Conservation (phyloP, 768 basidiomycete species). For the Rhodotorula graminis region DNA sequence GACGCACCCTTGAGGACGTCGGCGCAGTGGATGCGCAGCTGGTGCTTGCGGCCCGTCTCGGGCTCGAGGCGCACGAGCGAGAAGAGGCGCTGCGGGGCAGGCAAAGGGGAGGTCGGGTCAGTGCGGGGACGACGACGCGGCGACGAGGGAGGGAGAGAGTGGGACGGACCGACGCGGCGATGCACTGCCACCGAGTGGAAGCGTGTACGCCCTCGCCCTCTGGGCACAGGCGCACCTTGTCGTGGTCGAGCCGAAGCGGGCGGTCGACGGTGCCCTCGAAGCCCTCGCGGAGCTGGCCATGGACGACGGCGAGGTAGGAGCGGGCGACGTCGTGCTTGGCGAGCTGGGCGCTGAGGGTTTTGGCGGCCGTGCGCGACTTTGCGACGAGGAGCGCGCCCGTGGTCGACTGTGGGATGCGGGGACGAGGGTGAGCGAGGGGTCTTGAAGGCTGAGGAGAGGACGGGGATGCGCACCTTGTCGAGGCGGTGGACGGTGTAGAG, state of each 20-base stretch:
- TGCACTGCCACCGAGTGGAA: conserved; percentile 24
- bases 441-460: fast-evolving
- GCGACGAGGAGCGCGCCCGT: conserved; percentile 28
- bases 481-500: conserved; percentile 26
- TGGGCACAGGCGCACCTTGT: conserved; percentile 19
- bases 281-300: conserved; percentile 27
- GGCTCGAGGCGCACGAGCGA: conserved; percentile 24
- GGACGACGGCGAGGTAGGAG: conserved; percentile 33
- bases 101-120: not conserved
- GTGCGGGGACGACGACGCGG: too few relatives aligned
- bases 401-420: not conserved
- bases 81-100: conserved; percentile 1
- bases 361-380: conserved; percentile 4
- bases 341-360: conserved; percentile 16
- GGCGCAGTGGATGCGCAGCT: conserved; percentile 32
- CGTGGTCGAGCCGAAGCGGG: conserved; percentile 19
- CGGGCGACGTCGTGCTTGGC: conserved; percentile 18
- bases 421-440: too few relatives aligned
- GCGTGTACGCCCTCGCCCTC: conserved; percentile 15
- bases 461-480: conserved; percentile 20
- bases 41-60: conserved; percentile 31
- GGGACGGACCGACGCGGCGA: conserved; percentile 15
- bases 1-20: conserved; percentile 24
- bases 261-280: conserved; percentile 11
- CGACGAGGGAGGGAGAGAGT: too few relatives aligned